Percentiles rank a stretch among this genome's conserved stretches.
Evolutionary conservation across 805 yeast genomes (phyloP).

Genomic region (Candida maris): DNA sequence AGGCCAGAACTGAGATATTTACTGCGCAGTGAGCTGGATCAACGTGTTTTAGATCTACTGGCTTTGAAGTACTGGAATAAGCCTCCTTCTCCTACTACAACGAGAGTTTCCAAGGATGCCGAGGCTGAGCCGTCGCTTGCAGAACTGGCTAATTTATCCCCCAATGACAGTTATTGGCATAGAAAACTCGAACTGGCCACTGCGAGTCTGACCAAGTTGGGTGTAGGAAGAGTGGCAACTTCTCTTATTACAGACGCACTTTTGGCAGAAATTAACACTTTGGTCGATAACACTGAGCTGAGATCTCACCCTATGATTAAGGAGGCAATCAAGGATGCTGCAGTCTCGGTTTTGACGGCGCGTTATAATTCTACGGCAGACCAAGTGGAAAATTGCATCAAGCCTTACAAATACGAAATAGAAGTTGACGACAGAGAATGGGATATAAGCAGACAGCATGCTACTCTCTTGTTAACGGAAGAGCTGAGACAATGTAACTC

Average conservation of each 20-base stretch:
- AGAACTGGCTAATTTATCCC: slow-evolving; percentile 52
- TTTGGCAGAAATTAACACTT: slow-evolving; percentile 67
- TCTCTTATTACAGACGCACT: slow-evolving; percentile 77
- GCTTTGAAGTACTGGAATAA: slow-evolving; percentile 93
- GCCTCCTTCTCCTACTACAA: slow-evolving; percentile 34
- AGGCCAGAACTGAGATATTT: slow-evolving; percentile 77
- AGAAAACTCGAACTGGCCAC: slow-evolving; percentile 81
- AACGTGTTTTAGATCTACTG: slow-evolving; percentile 76
- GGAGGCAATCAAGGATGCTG: slow-evolving; percentile 79
- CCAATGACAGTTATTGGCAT: slow-evolving; percentile 82
- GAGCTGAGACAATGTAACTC: slow-evolving; percentile 80
- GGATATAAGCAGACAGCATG: slow-evolving; percentile 74
- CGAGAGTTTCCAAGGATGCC: slow-evolving; percentile 9
- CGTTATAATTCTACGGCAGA: slow-evolving; percentile 91
- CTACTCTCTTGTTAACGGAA: slow-evolving; percentile 69
- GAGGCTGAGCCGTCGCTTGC: slow-evolving; percentile 44
- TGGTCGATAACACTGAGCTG: slow-evolving; percentile 71
- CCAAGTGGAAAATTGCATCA: slow-evolving; percentile 97
- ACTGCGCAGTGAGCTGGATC: slow-evolving; percentile 82
- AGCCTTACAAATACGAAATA: slow-evolving; percentile 95
- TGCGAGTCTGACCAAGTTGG: slow-evolving; percentile 82
- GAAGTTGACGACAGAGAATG: slow-evolving; percentile 96
- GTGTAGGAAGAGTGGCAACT: slow-evolving; percentile 90
- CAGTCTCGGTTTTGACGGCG: slow-evolving; percentile 68
- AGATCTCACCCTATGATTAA: slow-evolving; percentile 84